Percentiles rank a stretch among this genome's conserved stretches.
Evolutionary conservation across 2,329 filamentous ascomycete species (phyloP).

Genomic region (Fusarium musae): DNA sequence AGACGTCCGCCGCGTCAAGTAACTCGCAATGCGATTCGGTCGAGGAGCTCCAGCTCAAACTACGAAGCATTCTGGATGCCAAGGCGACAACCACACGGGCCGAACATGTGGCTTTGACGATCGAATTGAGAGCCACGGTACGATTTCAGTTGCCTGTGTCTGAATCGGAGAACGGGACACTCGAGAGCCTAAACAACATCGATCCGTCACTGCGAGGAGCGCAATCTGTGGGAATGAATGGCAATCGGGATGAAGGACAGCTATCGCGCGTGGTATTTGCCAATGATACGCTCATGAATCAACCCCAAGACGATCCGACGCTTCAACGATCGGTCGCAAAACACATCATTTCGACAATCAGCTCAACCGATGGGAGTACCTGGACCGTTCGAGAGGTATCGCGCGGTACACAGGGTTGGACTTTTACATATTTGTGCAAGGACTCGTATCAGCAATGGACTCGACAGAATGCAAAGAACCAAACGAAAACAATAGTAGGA

Average conservation of each 20-base stretch:
- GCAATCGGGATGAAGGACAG: conserved; percentile 27
- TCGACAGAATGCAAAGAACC: conserved; percentile 56
- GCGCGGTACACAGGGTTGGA: conserved; percentile 61
- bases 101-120: conserved; percentile 59
- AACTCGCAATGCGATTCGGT: conserved; percentile 47
- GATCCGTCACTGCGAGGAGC: conserved; percentile 51
- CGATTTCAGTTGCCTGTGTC: conserved; percentile 55
- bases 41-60: conserved; percentile 59
- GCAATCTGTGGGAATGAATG: conserved; percentile 27
- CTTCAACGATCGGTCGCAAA: conserved; percentile 62
- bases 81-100: conserved; percentile 61
- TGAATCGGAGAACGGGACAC: conserved; percentile 51
- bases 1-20: conserved; percentile 34
- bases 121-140: conserved; percentile 59
- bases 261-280: conserved; percentile 54
- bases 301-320: conserved; percentile 59
- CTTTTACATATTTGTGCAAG: conserved; percentile 64
- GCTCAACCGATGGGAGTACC: conserved; percentile 58
- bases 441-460: conserved; percentile 64
- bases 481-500: conserved; percentile 55
- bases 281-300: conserved; percentile 60
- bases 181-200: conserved; percentile 48
- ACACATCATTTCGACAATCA: conserved; percentile 58
- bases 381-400: conserved; percentile 61
- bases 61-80: conserved; percentile 54